Evolutionary conservation across 2,329 filamentous ascomycete species (phyloP).

Genomic region (Colletotrichum gloeosporioides): DNA sequence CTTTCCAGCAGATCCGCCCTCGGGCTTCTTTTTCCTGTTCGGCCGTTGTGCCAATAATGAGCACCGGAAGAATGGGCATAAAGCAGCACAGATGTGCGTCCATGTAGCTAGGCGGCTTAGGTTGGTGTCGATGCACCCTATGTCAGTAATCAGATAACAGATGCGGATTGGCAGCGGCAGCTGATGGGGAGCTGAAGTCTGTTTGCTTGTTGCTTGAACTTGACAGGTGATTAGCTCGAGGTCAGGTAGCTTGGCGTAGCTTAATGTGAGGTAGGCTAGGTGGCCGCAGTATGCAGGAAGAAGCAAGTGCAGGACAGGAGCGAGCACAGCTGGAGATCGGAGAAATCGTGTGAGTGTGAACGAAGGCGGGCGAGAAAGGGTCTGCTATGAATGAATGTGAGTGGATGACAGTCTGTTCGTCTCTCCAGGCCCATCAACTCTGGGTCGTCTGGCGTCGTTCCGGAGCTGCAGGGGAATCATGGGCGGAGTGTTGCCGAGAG

Average conservation of each 20-base stretch:
- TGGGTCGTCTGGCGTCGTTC: neutral
- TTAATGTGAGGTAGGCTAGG: neutral
- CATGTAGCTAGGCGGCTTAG: neutral
- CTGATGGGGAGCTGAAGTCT: neutral
- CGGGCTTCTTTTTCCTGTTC: conserved; percentile 10
- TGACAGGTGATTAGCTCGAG: neutral
- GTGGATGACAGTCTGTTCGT: conserved; percentile 7
- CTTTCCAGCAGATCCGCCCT: conserved; percentile 26
- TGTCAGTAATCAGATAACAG: conserved; percentile 7
- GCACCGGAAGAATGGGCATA: conserved; percentile 10
- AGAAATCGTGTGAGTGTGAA: neutral
- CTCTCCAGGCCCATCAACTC: neutral
- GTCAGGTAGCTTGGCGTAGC: neutral
- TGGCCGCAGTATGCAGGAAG: neutral
- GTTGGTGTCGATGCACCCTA: neutral
- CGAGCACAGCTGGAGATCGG: neutral
- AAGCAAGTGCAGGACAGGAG: neutral
- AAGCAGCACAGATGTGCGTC: conserved; percentile 10
- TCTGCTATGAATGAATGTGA: neutral
- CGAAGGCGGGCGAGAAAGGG: neutral
- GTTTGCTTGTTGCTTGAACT: neutral
- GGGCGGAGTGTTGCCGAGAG: conserved; percentile 18
- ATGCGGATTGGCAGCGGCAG: neutral
- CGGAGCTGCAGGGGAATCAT: conserved; percentile 10
- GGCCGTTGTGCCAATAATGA: conserved; percentile 9